Conservation (phyloP, 202 grass and related monocot genomes). For the Eragrostis tef region DNA sequence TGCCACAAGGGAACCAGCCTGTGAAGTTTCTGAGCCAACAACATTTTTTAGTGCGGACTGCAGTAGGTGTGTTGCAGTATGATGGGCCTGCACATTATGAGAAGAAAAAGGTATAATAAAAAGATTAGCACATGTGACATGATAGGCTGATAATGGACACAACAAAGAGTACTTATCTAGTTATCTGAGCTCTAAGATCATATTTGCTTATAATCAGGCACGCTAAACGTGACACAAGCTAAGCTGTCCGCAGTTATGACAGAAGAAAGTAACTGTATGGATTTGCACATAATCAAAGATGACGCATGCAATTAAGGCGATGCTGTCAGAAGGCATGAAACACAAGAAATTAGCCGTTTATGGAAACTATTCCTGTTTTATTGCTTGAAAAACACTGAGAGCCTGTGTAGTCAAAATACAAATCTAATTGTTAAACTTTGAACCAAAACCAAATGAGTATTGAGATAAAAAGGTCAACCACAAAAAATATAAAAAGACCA, state of each 20-base stretch:
- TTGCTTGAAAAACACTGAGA: slow-evolving; percentile 33
- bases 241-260: slow-evolving; percentile 19
- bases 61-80: slow-evolving; percentile 96
- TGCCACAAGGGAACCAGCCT: slow-evolving; percentile 91
- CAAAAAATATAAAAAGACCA: slow-evolving; percentile 6
- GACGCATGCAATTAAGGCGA: neutral
- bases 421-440: neutral
- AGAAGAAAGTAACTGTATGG: neutral
- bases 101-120: slow-evolving; percentile 31
- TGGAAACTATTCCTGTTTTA: neutral
- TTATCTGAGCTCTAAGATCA: slow-evolving; percentile 25
- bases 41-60: slow-evolving; percentile 85
- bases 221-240: slow-evolving; percentile 6
- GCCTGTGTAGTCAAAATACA: slow-evolving; percentile 25
- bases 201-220: slow-evolving; percentile 7
- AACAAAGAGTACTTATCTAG: neutral
- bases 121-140: neutral
- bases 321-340: neutral
- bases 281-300: slow-evolving; percentile 22
- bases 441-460: slow-evolving; percentile 28
- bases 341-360: slow-evolving; percentile 11
- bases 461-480: slow-evolving; percentile 18
- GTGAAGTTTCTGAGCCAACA: slow-evolving; percentile 87
- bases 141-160: slow-evolving; percentile 9
- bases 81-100: slow-evolving; percentile 67